Percentiles rank a stretch among this genome's conserved stretches.
Conservation (phyloP, 148 eudicot species). For the Fagopyrum homotropicum region DNA sequence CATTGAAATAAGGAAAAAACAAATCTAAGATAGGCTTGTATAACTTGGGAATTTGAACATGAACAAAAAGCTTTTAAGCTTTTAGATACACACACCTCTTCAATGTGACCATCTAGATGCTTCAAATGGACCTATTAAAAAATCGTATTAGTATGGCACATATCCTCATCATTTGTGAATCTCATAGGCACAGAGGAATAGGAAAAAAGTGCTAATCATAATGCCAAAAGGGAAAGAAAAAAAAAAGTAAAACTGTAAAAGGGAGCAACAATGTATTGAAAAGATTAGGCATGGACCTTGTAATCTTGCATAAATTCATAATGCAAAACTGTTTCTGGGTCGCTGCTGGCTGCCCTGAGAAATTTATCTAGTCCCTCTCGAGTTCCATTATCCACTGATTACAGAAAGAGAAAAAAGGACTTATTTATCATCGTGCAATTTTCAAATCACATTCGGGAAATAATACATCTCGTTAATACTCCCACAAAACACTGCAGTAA, state of each 20-base stretch:
- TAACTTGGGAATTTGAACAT: background rate
- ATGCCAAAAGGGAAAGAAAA: constrained; percentile 10
- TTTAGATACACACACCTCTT: constrained; percentile 55
- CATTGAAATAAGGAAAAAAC: background rate
- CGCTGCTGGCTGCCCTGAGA: constrained; percentile 87
- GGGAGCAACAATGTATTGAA: background rate
- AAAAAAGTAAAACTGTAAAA: background rate
- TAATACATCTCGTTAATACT: background rate
- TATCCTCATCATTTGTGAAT: background rate
- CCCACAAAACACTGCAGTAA: background rate
- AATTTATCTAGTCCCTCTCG: constrained; percentile 95
- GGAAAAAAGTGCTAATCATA: background rate
- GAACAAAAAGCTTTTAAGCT: background rate
- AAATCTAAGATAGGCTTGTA: background rate
- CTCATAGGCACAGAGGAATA: background rate
- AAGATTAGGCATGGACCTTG: constrained; percentile 46
- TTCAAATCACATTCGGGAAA: background rate
- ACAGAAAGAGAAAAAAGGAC: constrained; percentile 9
- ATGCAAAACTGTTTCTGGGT: constrained; percentile 96
- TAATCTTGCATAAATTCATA: constrained; percentile 99
- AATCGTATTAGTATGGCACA: background rate
- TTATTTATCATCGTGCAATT: background rate
- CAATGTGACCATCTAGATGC: constrained; percentile 98
- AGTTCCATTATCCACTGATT: constrained; percentile 89
- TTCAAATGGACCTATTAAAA: constrained; percentile 78